Conservation (phyloP, 2,329 filamentous ascomycete genomes). For the Colletotrichum scovillei region DNA sequence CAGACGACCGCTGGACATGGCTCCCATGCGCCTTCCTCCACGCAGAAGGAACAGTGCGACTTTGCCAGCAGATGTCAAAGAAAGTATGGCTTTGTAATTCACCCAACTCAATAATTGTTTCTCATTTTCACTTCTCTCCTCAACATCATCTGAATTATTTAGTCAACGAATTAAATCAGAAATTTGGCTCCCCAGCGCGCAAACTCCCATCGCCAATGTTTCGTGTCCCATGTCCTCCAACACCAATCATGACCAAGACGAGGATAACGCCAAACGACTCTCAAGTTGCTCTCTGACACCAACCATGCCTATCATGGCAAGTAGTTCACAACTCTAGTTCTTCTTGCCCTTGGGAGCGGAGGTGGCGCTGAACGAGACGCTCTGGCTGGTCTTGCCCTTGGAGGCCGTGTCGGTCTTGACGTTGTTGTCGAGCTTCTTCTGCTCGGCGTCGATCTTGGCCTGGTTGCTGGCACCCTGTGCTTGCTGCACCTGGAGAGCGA, state of each 20-base stretch:
- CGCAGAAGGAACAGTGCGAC: neutral
- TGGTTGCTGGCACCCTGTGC: slow-evolving; percentile 59
- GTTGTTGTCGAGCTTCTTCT: slow-evolving; percentile 65
- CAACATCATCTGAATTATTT: slow-evolving; percentile 28
- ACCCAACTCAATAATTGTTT: neutral
- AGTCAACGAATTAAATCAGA: slow-evolving; percentile 22
- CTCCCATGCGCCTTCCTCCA: accelerated
- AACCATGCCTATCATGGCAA: neutral
- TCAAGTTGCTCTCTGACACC: neutral
- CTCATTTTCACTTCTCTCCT: neutral
- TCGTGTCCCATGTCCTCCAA: neutral
- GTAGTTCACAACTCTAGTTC: neutral
- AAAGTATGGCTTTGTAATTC: neutral
- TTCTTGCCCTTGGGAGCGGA: slow-evolving; percentile 5
- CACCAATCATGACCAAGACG: neutral
- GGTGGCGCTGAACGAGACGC: slow-evolving; percentile 49
- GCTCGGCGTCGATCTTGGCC: slow-evolving; percentile 57
- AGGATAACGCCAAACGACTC: neutral
- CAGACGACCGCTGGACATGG: neutral
- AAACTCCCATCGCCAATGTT: slow-evolving; percentile 18
- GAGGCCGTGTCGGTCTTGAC: slow-evolving; percentile 51
- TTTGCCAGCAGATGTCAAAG: neutral
- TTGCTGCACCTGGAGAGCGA: slow-evolving; percentile 61
- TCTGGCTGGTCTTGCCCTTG: slow-evolving; percentile 49
- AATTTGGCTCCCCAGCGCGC: slow-evolving; percentile 16